A percentile compares a stretch with the other conserved stretches of the same genome.
These are phyloP conservation scores for Capsella rubella DNA, from an alignment of 441 rosid species.

Conservation along the genomic window DNA sequence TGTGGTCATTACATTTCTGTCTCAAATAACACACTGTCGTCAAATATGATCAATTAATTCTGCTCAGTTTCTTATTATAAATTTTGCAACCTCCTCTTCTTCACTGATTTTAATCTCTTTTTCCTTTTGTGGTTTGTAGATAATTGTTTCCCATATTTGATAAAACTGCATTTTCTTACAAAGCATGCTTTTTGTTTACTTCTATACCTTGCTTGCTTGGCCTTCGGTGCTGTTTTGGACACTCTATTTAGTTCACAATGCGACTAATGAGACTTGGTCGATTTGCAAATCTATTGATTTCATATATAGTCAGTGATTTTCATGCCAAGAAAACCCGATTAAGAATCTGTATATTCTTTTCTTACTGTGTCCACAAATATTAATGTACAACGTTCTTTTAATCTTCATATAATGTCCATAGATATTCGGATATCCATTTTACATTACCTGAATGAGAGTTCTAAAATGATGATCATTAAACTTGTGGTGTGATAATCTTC, in stretches of 20 bases:
- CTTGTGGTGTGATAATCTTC: background rate
- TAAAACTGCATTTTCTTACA: background rate
- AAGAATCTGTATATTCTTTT: background rate
- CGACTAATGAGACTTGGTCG: constrained; percentile 7
- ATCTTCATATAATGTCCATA: constrained; percentile 10
- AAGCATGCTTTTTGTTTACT: background rate
- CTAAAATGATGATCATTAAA: background rate
- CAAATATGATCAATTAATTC: too few relatives aligned
- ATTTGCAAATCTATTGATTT: constrained; percentile 1
- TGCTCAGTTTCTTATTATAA: too few relatives aligned
- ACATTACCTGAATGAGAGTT: constrained; percentile 14
- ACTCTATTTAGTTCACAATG: background rate
- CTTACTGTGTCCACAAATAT: background rate
- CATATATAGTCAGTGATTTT: background rate
- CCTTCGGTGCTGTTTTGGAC: constrained; percentile 15
- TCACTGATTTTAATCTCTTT: background rate
- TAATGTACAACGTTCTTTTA: constrained; percentile 2
- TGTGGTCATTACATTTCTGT: too few relatives aligned
- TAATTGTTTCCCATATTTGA: constrained; percentile 19
- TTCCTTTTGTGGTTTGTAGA: background rate
- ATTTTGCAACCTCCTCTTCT: background rate
- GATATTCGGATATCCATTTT: background rate
- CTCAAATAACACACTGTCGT: too few relatives aligned
- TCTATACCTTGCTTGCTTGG: background rate
- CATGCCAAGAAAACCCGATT: background rate